phyloP scores from a whole-genome alignment of 768 basidiomycete species.

The Podaxis sp. region DNA sequence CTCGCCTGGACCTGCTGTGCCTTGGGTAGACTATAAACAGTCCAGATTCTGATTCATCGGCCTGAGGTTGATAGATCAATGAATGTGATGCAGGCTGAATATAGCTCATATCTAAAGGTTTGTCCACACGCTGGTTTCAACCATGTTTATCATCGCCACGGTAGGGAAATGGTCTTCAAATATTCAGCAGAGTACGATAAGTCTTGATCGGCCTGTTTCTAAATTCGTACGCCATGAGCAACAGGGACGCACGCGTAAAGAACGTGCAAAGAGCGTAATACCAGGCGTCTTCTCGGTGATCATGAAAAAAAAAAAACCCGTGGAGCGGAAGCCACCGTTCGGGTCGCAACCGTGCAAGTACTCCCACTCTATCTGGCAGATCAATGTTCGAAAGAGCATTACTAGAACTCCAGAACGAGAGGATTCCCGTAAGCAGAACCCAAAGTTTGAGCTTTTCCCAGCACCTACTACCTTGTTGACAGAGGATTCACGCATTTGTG shows the following conservation, averaged over 20 bases:
- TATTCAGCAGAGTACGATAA: neutral
- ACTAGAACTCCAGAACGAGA: neutral
- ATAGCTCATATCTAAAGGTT: neutral
- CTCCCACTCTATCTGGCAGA: neutral
- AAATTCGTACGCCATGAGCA: neutral
- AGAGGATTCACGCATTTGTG: neutral
- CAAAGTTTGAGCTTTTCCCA: too few relatives aligned
- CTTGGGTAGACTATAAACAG: neutral
- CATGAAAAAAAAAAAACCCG: neutral
- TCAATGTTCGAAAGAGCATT: neutral
- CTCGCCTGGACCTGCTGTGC: neutral
- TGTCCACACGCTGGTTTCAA: neutral
- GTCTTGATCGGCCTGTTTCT: neutral
- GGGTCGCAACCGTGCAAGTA: neutral
- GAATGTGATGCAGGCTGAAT: neutral
- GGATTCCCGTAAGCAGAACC: too few relatives aligned
- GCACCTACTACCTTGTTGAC: too few relatives aligned
- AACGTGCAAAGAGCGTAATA: neutral
- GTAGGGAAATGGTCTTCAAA: neutral
- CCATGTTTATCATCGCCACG: neutral
- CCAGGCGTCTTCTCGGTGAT: neutral
- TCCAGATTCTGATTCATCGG: neutral
- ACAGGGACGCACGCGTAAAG: neutral
- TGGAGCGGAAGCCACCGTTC: neutral
- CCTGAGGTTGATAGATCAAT: neutral